phyloP scores from a whole-genome alignment of 2,329 filamentous ascomycete genomes.

The Monosporascus sp. region DNA sequence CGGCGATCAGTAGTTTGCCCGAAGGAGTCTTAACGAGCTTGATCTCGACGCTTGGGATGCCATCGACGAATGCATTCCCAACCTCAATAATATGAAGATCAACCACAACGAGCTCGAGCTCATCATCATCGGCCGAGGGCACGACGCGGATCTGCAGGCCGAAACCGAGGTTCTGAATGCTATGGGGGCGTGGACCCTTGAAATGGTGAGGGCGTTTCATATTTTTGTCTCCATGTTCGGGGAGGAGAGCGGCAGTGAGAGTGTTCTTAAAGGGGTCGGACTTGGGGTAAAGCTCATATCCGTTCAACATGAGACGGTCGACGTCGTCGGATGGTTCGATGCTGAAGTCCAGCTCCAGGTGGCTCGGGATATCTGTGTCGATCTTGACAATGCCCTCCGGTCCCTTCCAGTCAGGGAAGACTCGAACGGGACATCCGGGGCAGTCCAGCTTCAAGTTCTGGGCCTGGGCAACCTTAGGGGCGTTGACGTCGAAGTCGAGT shows the following conservation, averaged over 20 bases:
- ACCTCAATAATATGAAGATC: conserved; percentile 57
- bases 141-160: conserved; percentile 37
- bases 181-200: conserved; percentile 22
- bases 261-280: conserved; percentile 39
- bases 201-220: conserved; percentile 26
- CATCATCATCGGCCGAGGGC: conserved; percentile 42
- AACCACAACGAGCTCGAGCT: conserved; percentile 48
- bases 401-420: conserved; percentile 9
- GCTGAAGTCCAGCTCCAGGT: conserved; percentile 50
- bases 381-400: conserved; percentile 3
- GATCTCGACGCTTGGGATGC: conserved; percentile 51
- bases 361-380: conserved; percentile 30
- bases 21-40: conserved; percentile 55
- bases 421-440: conserved; percentile 22
- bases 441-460: conserved; percentile 24
- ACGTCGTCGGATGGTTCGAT: conserved; percentile 39
- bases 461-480: conserved; percentile 12
- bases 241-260: conserved; percentile 41
- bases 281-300: conserved; percentile 54
- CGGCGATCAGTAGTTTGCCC: conserved; percentile 50
- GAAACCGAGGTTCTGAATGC: conserved; percentile 42
- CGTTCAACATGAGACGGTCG: conserved; percentile 53
- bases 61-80: conserved; percentile 48
- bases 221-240: conserved; percentile 27
- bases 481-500: conserved; percentile 7